phyloP scores from a whole-genome alignment of 192 early-diverging fungal genomes.

The Gryganskiella cystojenkinii region DNA sequence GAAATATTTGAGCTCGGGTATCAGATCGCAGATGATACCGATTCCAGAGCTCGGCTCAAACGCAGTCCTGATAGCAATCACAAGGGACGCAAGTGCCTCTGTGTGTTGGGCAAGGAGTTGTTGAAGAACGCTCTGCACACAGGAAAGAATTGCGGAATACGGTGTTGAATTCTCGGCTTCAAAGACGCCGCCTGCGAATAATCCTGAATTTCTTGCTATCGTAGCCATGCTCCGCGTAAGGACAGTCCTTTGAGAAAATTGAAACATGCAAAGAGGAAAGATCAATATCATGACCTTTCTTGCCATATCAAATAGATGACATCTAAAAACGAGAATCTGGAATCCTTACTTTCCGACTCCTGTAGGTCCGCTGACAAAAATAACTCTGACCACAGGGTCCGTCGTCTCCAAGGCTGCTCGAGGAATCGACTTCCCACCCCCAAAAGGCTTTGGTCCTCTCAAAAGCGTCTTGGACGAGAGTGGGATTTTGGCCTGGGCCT shows the following conservation, averaged over 20 bases:
- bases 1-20: conserved; percentile 41
- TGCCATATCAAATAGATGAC: neutral
- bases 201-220: conserved; percentile 32
- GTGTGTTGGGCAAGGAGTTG: conserved; percentile 42
- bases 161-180: conserved; percentile 23
- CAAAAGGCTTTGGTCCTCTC: conserved; percentile 26
- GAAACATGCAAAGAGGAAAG: neutral
- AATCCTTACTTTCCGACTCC: conserved; percentile 52
- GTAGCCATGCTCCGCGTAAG: conserved; percentile 36
- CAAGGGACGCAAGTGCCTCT: conserved; percentile 32
- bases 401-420: conserved; percentile 10
- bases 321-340: neutral
- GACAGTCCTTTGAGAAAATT: conserved; percentile 11
- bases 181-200: conserved; percentile 45
- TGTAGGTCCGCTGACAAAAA: conserved; percentile 43
- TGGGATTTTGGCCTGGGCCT: conserved; percentile 28
- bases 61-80: conserved; percentile 43
- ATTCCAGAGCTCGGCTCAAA: conserved; percentile 49
- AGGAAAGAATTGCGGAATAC: conserved; percentile 42
- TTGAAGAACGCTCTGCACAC: conserved; percentile 45
- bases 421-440: conserved; percentile 19
- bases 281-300: too few species aligned
- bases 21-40: conserved; percentile 45
- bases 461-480: conserved; percentile 41
- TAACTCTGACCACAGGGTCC: conserved; percentile 41